Evolutionary conservation across 1,284 basidiomycete genomes (phyloP).

Genomic region (Apiotrichum sp.): DNA sequence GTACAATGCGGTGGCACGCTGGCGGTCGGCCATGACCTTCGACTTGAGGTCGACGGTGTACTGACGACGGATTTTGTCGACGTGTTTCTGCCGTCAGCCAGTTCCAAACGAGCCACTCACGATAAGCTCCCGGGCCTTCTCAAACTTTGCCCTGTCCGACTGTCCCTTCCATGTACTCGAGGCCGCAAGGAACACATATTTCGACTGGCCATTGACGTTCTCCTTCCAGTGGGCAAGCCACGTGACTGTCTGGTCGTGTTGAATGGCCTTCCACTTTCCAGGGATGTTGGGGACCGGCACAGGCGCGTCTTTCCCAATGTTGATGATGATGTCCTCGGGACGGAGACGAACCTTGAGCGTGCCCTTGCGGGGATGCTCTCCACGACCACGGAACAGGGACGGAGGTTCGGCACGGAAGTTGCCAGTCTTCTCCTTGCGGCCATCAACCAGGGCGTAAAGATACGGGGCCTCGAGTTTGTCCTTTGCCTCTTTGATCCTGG

Average conservation of each 20-base stretch:
- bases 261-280: slow-evolving; percentile 74
- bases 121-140: slow-evolving; percentile 91
- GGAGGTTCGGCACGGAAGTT: slow-evolving; percentile 99
- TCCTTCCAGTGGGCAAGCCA: slow-evolving; percentile 98
- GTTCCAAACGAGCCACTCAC: slow-evolving; percentile 48
- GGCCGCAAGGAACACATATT: slow-evolving; percentile 93
- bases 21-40: slow-evolving; percentile 86
- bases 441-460: slow-evolving; percentile 79
- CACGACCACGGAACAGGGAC: slow-evolving; percentile 92
- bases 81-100: slow-evolving; percentile 59
- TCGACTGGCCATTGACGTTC: slow-evolving; percentile 84
- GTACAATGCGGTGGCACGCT: slow-evolving; percentile 93
- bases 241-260: slow-evolving; percentile 89
- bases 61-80: slow-evolving; percentile 80
- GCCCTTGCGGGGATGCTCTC: slow-evolving; percentile 97
- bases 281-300: slow-evolving; percentile 79
- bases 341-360: slow-evolving; percentile 84
- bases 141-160: slow-evolving; percentile 91
- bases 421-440: slow-evolving; percentile 93
- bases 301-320: slow-evolving; percentile 70
- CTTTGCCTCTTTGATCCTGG: slow-evolving; percentile 66
- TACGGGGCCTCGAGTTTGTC: slow-evolving; percentile 80
- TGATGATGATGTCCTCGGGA: slow-evolving; percentile 90
- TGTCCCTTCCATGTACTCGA: slow-evolving; percentile 93
- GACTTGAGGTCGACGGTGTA: slow-evolving; percentile 76